Evolutionary conservation across 2,329 filamentous ascomycete species (phyloP), one percentile per base, ranked within the genome.

Genomic region (Colletotrichum tamarilloi): DNA sequence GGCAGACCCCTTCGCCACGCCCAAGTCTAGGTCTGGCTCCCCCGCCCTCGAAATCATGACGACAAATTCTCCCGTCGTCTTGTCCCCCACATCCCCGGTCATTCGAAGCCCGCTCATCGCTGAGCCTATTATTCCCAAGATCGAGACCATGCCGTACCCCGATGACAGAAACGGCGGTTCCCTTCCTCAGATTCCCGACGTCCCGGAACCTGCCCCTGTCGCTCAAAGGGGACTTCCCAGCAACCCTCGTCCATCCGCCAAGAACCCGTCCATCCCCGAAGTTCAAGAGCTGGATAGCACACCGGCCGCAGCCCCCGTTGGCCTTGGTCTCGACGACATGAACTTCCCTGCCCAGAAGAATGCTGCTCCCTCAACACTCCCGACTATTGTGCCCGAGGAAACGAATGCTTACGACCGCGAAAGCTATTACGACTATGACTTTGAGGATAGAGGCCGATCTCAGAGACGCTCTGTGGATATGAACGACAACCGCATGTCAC

Each of bases 111-210:
- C 73, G 35, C 62, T 69, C 52, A 49, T 59, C 77, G 83, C 72
- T 11, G 72, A 74, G 70, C 78, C 82, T 16, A 79, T 84, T 19
- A 78, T 85, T 28, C 82, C 84, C 4, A 81, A 85, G 68, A 82
- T 85, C 68, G 84, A 82, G 65, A 80, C 79, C 1, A 76, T 84
- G 64, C 80, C 80, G n/a, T 85, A 82, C 66, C 79, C 80, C 24
- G 80, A 84, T 53, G 80, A 82, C 28, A 76, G 77, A 4, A 32
- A 78, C 11, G 75, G 77, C 60, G 60, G 67, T 16, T 70, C 76
- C 28, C 74, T 77, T 22, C 68, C 76, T 30, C 74, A 76, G 53
- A 81, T 82, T 19, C 81, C 82, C 2, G 79, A 79, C 30, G 77
- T 85, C 28, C 81, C 83, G 73, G 79, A 83, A 60, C 84, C 84